A percentile compares a stretch with the other conserved stretches of the same genome.
Conservation (phyloP, 768 basidiomycete species). For the Leccinum uliginosum region DNA sequence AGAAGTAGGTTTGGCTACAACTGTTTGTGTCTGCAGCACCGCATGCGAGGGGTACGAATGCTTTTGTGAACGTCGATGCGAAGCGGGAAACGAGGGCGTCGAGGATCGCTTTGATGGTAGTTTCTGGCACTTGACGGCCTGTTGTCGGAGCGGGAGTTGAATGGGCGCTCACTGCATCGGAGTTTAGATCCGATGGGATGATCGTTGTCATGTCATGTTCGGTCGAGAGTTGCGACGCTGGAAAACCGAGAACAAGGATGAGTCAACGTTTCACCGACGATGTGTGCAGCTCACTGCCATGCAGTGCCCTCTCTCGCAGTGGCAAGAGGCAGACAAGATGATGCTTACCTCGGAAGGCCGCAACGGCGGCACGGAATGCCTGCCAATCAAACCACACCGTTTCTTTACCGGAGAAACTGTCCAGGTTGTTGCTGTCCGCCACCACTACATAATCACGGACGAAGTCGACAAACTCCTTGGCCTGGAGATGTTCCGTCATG, state of each 20-base stretch:
- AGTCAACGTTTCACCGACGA: neutral
- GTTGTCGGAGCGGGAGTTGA: neutral
- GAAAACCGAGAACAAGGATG: neutral
- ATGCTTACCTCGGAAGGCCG: neutral
- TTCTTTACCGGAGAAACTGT: neutral
- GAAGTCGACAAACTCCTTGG: constrained; percentile 5
- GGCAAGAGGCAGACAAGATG: neutral
- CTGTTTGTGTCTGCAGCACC: neutral
- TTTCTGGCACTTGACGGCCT: neutral
- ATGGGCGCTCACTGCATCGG: neutral
- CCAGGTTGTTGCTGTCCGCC: neutral
- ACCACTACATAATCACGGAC: constrained; percentile 2
- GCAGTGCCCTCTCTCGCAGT: neutral
- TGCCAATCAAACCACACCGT: constrained; percentile 1
- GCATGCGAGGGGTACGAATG: neutral
- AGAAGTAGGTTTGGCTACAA: neutral
- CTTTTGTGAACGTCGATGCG: neutral
- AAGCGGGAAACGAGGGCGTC: constrained; percentile 4
- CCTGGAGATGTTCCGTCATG: neutral
- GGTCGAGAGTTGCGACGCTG: neutral
- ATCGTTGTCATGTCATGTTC: neutral
- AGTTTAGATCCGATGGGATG: neutral
- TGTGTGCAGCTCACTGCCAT: neutral
- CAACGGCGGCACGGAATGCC: neutral
- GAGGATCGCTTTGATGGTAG: neutral